Base-by-base conservation (phyloP, 768 basidiomycete species). In the Pisolithus sp. region DNA sequence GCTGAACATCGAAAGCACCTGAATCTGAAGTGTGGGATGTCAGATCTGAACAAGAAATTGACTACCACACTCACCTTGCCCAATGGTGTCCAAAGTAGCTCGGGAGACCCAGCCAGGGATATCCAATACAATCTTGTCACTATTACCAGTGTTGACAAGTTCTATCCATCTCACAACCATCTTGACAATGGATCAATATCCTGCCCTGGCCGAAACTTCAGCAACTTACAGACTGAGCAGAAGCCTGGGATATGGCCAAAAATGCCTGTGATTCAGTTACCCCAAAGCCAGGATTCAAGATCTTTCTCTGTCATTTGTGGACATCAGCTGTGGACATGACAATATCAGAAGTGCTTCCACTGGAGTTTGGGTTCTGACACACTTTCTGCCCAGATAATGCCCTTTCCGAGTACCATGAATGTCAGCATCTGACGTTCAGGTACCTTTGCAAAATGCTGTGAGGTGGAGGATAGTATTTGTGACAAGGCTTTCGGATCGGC, bases 221-320 rank as follows among this genome's bases (percentile, higher is more conserved):
- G 24, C 26, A 10, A n/a, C 59, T 31, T 41, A 69, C 68, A 23
- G 58, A 53, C 48, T 61, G 59, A 1, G 59, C 68, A 8, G 59
- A 73, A 51, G 67, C 68, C 36, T 64, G 70, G 64, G 82, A 81
- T 45, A 80, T 66, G 24, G 71, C 66, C 7, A 80, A 68, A 52
- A 77, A 79, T 1, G 79, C 70, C 50, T 72, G 79, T 28, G 74
- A 71, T 55, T 81, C 77, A 1, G 74, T 72, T 8, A 62, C 71
- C 48, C 80, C 78, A 53, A 82, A 82, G 2, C 77, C 80, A 3
- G 79, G 80, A 45, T 78, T 68, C 71, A 81, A 75, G 20, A 79
- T 69, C 54, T 71, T 80, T 51, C 77, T 65, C 49, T 82, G 79
- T 42, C 81, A 71, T 59, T 68, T 77, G 54, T 82, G 81, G 31